Conservation (phyloP, 2,329 filamentous ascomycete genomes). For the Nothophaeocryptopus gaeumannii region DNA sequence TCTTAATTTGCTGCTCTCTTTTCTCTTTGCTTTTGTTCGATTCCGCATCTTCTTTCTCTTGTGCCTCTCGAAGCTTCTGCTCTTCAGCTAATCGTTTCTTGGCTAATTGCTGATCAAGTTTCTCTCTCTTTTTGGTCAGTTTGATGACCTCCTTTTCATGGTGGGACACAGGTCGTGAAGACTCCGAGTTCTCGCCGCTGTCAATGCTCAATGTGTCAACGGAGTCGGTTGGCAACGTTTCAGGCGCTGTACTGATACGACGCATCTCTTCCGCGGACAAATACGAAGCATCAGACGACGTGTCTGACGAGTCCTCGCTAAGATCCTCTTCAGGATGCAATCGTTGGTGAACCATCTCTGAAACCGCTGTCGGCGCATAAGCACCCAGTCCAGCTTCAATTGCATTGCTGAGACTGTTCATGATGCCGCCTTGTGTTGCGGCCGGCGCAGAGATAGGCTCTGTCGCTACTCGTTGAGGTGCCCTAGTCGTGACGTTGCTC, state of each 20-base stretch:
- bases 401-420: conserved; percentile 31
- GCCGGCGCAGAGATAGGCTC: conserved; percentile 5
- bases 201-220: conserved; percentile 24
- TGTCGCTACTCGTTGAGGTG: conserved; percentile 5
- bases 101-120: conserved; percentile 62
- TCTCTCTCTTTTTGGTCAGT: conserved; percentile 58
- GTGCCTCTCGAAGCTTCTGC: conserved; percentile 39
- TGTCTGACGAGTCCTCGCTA: conserved; percentile 25
- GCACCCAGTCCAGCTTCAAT: conserved; percentile 33
- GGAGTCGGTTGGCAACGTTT: conserved; percentile 26
- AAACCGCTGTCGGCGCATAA: conserved; percentile 35
- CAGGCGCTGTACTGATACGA: conserved; percentile 30
- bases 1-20: conserved; percentile 61
- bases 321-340: conserved; percentile 17
- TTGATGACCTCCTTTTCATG: conserved; percentile 65
- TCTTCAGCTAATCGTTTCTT: conserved; percentile 55
- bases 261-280: conserved; percentile 44
- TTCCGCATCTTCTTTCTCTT: conserved; percentile 38
- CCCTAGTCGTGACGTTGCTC: too few relatives aligned
- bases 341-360: conserved; percentile 28
- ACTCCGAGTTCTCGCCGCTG: conserved; percentile 21
- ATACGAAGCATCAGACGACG: conserved; percentile 36
- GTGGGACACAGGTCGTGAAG: conserved; percentile 20
- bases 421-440: conserved; percentile 26
- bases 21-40: conserved; percentile 64